phyloP scores from a whole-genome alignment of 495 filamentous ascomycete genomes.

The Aspergillus sclerotiicarbonarius region DNA sequence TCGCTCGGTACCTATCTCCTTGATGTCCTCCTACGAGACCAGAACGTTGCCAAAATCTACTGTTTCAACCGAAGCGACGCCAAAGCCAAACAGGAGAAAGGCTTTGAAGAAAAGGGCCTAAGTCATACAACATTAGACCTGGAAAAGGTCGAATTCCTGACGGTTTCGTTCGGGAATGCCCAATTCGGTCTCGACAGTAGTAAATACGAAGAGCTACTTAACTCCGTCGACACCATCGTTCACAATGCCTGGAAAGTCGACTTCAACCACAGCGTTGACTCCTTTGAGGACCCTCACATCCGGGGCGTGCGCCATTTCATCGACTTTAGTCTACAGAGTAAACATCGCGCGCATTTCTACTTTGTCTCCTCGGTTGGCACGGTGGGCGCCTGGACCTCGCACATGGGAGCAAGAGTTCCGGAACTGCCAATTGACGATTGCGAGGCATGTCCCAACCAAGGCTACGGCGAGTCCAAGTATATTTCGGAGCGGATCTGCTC shows the following conservation, averaged over 20 bases:
- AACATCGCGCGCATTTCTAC: conserved; percentile 42
- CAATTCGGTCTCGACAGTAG: too few species aligned
- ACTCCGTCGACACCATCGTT: conserved; percentile 48
- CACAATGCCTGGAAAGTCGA: conserved; percentile 65
- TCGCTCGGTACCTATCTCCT: too few species aligned
- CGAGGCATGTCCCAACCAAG: conserved; percentile 25
- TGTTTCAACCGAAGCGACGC: too few species aligned
- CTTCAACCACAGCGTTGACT: conserved; percentile 55
- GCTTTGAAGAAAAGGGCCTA: too few species aligned
- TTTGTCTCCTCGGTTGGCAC: conserved; percentile 56
- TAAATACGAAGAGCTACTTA: conserved; percentile 23
- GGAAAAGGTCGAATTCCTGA: too few species aligned
- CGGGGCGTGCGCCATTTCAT: conserved; percentile 47
- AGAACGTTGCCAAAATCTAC: too few species aligned
- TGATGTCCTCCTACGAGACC: too few species aligned
- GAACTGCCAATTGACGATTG: conserved; percentile 46
- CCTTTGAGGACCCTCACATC: conserved; percentile 55
- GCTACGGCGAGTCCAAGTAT: conserved; percentile 57
- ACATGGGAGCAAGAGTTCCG: conserved; percentile 31
- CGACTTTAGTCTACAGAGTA: conserved; percentile 42
- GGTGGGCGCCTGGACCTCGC: conserved; percentile 30
- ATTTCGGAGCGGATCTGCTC: conserved; percentile 51
- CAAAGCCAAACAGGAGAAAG: too few species aligned
- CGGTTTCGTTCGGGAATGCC: too few species aligned
- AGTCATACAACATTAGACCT: too few species aligned